Evolutionary conservation across 495 filamentous ascomycete species (phyloP).

Genomic region (Penicillium desertorum): DNA sequence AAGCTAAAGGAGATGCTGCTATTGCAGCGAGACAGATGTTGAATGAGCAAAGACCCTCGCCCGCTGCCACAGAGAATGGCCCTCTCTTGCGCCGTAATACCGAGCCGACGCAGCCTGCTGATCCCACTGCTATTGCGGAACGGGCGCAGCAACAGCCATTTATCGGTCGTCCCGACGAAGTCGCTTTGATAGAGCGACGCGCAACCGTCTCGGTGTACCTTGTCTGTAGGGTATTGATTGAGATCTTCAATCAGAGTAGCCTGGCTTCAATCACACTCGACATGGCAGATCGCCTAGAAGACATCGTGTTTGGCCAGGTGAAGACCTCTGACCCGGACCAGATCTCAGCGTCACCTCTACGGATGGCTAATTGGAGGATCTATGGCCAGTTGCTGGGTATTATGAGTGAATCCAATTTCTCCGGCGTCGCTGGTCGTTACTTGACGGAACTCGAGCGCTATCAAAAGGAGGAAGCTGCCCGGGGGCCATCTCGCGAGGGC

Average conservation of each 20-base stretch:
- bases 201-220: conserved; percentile 93
- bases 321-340: conserved; percentile 83
- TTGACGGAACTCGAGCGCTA: conserved; percentile 73
- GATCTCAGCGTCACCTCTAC: conserved; percentile 72
- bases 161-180: conserved; percentile 62
- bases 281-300: conserved; percentile 87
- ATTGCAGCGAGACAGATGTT: conserved; percentile 59
- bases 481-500: conserved; percentile 62
- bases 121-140: conserved; percentile 31
- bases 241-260: conserved; percentile 88
- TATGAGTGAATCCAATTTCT: conserved; percentile 91
- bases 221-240: conserved; percentile 87
- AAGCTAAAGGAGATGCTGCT: conserved; percentile 87
- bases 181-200: conserved; percentile 75
- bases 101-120: conserved; percentile 47
- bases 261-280: conserved; percentile 77
- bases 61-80: conserved; percentile 35
- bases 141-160: conserved; percentile 33
- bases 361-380: conserved; percentile 91
- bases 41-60: conserved; percentile 53
- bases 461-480: conserved; percentile 68
- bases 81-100: conserved; percentile 53
- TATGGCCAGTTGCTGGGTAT: conserved; percentile 88
- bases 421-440: conserved; percentile 78
- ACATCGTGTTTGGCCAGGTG: conserved; percentile 90